Percentiles rank a stretch among this genome's conserved stretches.
Conservation (phyloP, 768 basidiomycete species). For the Suillus subalutaceus region DNA sequence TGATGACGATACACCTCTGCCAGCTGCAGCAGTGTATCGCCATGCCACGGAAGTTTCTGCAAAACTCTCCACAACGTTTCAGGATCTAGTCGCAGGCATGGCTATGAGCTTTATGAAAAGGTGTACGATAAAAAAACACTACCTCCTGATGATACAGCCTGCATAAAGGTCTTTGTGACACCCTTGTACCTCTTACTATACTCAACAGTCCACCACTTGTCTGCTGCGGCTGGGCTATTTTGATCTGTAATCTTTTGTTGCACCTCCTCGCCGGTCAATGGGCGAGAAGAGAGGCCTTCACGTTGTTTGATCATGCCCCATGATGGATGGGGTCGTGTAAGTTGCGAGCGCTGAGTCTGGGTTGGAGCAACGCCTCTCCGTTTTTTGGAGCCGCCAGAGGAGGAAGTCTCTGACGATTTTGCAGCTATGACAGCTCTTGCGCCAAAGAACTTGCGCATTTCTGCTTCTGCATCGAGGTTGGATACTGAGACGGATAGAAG, state of each 20-base stretch:
- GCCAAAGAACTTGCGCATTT: slow-evolving; percentile 94
- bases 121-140: slow-evolving; percentile 24
- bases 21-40: slow-evolving; percentile 86
- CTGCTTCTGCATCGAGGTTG: slow-evolving; percentile 86
- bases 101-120: slow-evolving; percentile 5
- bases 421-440: slow-evolving; percentile 80
- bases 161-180: slow-evolving; percentile 79
- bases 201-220: slow-evolving; percentile 89
- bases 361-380: slow-evolving; percentile 36
- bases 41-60: slow-evolving; percentile 86
- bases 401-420: slow-evolving; percentile 40
- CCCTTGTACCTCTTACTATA: slow-evolving; percentile 86
- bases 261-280: slow-evolving; percentile 58
- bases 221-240: slow-evolving; percentile 48
- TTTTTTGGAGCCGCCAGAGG: slow-evolving; percentile 38
- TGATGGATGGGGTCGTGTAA: slow-evolving; percentile 73
- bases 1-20: slow-evolving; percentile 85
- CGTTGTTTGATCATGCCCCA: slow-evolving; percentile 76
- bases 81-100: slow-evolving; percentile 54
- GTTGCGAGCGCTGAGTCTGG: slow-evolving; percentile 58
- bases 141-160: slow-evolving; percentile 83
- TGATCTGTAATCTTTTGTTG: slow-evolving; percentile 43
- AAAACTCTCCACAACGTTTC: slow-evolving; percentile 77
- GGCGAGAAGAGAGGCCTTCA: slow-evolving; percentile 72
- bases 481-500: slow-evolving; percentile 80